Evolutionary conservation across 129 eudicot species (phyloP).

Genomic region (Flaveria robusta): DNA sequence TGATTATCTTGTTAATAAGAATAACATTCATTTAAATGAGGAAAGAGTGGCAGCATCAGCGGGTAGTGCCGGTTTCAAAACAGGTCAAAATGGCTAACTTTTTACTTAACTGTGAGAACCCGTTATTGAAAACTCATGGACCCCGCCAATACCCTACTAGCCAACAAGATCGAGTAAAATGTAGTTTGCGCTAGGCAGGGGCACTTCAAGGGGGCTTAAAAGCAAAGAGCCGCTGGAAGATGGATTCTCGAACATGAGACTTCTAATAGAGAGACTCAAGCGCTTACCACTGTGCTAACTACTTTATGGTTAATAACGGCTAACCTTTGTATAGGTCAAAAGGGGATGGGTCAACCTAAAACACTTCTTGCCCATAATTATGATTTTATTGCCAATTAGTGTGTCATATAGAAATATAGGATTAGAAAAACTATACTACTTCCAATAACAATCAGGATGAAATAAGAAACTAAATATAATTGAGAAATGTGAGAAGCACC

Average conservation of each 20-base stretch:
- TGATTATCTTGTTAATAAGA: conserved; percentile 16
- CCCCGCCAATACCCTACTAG: no score
- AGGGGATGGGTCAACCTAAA: neutral
- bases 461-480: neutral
- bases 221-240: no score
- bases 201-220: no score
- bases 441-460: neutral
- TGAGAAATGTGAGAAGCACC: neutral
- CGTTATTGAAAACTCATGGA: neutral
- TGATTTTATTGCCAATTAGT: neutral
- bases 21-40: conserved; percentile 1
- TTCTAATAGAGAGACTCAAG: no score
- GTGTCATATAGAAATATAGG: neutral
- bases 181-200: no score
- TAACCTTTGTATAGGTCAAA: neutral
- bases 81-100: neutral
- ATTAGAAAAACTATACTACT: neutral
- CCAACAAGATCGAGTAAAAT: no score
- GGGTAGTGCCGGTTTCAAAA: neutral
- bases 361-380: neutral
- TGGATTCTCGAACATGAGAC: neutral
- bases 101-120: neutral
- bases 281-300: no score
- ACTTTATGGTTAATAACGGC: neutral
- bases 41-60: neutral